Evolutionary conservation across 1,139 yeast species (phyloP).

Genomic region (Magnusiomyces suaveolens): DNA sequence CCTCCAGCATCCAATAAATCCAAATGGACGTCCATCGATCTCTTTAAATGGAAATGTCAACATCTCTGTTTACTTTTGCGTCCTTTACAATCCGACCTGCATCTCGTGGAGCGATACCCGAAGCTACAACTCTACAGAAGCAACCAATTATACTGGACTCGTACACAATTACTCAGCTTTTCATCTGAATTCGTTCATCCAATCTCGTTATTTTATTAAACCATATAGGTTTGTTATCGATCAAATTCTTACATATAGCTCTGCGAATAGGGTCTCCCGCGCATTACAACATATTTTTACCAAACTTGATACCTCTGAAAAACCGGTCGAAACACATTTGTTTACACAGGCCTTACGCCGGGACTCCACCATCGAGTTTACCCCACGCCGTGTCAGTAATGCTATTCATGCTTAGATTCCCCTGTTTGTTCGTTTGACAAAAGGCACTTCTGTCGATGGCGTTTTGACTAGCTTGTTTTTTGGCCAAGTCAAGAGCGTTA

Average conservation of each 20-base stretch:
- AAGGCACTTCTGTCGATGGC: constrained; percentile 75
- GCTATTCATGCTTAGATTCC: constrained; percentile 93
- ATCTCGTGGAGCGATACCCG: too few relatives aligned
- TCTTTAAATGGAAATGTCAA: too few relatives aligned
- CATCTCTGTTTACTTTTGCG: too few relatives aligned
- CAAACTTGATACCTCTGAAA: constrained; percentile 57
- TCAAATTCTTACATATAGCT: constrained; percentile 68
- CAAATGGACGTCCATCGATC: too few relatives aligned
- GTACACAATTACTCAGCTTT: too few relatives aligned
- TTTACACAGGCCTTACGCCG: constrained; percentile 92
- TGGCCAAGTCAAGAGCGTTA: constrained; percentile 92
- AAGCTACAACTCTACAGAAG: too few relatives aligned
- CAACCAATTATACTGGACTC: too few relatives aligned
- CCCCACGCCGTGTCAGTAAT: constrained; percentile 97
- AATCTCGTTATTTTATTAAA: constrained; percentile 80
- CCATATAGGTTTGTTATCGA: constrained; percentile 77
- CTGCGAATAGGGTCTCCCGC: constrained; percentile 55
- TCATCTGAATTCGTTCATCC: constrained; percentile 82
- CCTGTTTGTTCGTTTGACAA: constrained; percentile 82
- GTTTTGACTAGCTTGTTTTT: constrained; percentile 76
- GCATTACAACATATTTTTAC: constrained; percentile 85
- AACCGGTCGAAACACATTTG: constrained; percentile 76
- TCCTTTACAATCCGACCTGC: too few relatives aligned
- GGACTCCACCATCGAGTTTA: constrained; percentile 92
- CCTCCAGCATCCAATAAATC: too few relatives aligned